Conservation (phyloP, 139 green algal species). For the Marvania coccoides region DNA sequence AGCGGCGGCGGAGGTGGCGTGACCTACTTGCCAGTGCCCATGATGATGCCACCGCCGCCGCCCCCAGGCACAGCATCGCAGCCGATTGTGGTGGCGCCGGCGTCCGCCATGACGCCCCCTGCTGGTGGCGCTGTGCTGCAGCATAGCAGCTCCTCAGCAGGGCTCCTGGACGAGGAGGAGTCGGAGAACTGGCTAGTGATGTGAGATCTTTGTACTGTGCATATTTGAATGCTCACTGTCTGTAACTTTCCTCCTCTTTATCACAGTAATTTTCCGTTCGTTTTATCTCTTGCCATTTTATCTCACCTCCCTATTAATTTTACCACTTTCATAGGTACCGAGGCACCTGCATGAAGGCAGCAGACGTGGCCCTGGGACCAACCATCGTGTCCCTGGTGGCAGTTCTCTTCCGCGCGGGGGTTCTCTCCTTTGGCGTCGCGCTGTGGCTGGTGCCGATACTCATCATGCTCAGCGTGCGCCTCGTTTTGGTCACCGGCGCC, state of each 20-base stretch:
- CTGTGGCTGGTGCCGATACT: slow-evolving; percentile 3
- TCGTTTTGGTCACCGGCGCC: slow-evolving; percentile 7
- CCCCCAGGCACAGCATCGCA: neutral
- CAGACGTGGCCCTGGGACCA: slow-evolving; percentile 11
- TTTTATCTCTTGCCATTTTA: neutral
- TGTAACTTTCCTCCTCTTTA: neutral
- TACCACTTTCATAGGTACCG: neutral
- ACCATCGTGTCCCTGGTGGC: neutral
- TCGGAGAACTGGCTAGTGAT: slow-evolving; percentile 14
- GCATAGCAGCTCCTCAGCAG: neutral
- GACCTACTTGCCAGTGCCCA: too few species aligned
- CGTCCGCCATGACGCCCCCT: neutral
- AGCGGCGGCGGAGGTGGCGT: neutral
- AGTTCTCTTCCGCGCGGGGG: neutral
- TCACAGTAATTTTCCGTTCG: neutral
- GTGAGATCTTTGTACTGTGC: neutral
- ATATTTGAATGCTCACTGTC: neutral
- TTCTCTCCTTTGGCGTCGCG: slow-evolving; percentile 15
- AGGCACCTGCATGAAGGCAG: slow-evolving; percentile 1
- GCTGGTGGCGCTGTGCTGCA: neutral
- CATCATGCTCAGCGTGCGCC: neutral
- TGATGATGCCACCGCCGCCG: neutral
- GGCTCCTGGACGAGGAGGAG: slow-evolving; percentile 16
- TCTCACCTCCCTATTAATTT: neutral
- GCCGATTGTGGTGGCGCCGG: neutral